These are phyloP conservation scores for Geotrichum carabidarum DNA, from an alignment of 1,139 yeast genomes.

Conservation along the genomic window DNA sequence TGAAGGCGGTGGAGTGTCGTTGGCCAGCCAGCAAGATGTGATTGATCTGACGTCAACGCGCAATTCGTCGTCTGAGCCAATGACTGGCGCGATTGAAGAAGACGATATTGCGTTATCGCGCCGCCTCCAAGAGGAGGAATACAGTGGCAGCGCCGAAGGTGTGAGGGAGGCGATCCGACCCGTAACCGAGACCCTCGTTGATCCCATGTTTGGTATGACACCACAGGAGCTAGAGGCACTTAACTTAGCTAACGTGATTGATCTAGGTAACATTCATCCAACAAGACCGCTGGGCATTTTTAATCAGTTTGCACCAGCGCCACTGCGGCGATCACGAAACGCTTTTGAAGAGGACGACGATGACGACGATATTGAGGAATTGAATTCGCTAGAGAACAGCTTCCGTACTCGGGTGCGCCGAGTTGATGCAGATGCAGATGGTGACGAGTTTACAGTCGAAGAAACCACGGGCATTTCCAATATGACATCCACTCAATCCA, in stretches of 20 bases:
- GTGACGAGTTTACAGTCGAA: slow-evolving; percentile 13
- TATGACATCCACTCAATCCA: slow-evolving; percentile 57
- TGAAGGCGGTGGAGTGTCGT: slow-evolving; percentile 57
- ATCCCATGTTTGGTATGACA: slow-evolving; percentile 31
- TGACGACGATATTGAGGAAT: slow-evolving; percentile 4
- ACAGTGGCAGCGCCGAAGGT: slow-evolving; percentile 38
- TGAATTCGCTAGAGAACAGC: background rate
- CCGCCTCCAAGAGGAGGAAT: slow-evolving; percentile 58
- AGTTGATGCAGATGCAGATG: background rate
- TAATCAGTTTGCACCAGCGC: slow-evolving; percentile 41
- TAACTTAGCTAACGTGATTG: background rate
- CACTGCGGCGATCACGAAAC: slow-evolving; percentile 12
- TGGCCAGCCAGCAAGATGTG: slow-evolving; percentile 31
- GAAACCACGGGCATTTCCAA: slow-evolving; percentile 27
- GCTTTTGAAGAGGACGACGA: slow-evolving; percentile 23
- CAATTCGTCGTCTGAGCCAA: background rate
- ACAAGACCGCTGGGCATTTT: slow-evolving; percentile 36
- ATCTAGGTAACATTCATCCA: background rate
- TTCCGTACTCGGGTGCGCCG: background rate
- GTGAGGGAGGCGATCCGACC: slow-evolving; percentile 79
- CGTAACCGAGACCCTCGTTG: slow-evolving; percentile 74
- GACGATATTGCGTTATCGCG: slow-evolving; percentile 60
- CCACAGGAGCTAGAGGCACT: background rate
- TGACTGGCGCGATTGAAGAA: slow-evolving; percentile 23
- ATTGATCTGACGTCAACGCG: background rate